Evolutionary conservation across 306 rosid species (phyloP).

Genomic region (Luffa acutangula): DNA sequence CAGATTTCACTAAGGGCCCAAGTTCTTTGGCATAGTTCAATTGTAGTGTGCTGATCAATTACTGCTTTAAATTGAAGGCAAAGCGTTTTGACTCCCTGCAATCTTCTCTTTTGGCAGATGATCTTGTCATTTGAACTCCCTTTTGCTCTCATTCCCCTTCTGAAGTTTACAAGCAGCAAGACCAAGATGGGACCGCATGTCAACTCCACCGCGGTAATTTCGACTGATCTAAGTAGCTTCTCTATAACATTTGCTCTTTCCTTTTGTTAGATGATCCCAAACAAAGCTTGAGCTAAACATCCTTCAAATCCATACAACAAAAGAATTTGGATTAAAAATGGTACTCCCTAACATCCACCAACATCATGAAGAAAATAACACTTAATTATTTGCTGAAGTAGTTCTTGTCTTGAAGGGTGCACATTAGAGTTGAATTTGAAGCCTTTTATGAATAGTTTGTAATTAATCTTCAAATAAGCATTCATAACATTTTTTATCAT

Average conservation of each 20-base stretch:
- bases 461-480: background rate
- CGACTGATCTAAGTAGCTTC: background rate
- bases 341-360: background rate
- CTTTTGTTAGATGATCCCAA: background rate
- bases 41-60: background rate
- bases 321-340: background rate
- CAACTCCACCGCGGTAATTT: conserved; percentile 56
- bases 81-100: background rate
- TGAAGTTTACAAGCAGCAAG: conserved; percentile 82
- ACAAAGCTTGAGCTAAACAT: background rate
- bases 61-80: background rate
- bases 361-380: background rate
- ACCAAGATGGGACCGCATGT: conserved; percentile 79
- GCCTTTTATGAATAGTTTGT: background rate
- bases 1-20: background rate
- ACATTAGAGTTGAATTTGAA: background rate
- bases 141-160: conserved; percentile 87
- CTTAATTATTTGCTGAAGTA: background rate
- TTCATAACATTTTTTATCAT: background rate
- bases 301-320: background rate
- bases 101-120: conserved; percentile 47
- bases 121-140: conserved; percentile 95
- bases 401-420: background rate
- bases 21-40: background rate
- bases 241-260: background rate